These are phyloP conservation scores for Flaveria robusta DNA, from an alignment of 129 eudicot genomes.

Conservation along the genomic window DNA sequence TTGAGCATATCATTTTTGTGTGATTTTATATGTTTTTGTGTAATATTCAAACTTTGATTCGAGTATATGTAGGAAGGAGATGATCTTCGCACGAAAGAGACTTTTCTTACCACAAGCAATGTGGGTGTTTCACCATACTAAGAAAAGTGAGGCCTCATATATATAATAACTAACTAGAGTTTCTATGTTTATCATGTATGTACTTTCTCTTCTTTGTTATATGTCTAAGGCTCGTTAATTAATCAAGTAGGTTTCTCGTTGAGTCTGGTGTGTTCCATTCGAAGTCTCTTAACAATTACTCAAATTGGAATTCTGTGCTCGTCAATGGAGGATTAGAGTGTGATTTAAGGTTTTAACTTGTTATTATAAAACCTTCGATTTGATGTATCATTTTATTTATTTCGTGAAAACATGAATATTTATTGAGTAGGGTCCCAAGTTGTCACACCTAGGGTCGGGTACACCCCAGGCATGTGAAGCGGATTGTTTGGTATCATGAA, in stretches of 20 bases:
- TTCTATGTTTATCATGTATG: constrained; percentile 23
- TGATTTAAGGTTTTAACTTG: constrained; percentile 4
- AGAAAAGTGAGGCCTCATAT: constrained; percentile 34
- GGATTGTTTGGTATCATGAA: neutral
- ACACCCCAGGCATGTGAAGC: neutral
- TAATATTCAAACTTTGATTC: neutral
- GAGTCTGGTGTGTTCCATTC: neutral
- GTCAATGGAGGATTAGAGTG: constrained; percentile 5
- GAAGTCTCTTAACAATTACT: neutral
- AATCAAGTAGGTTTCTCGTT: neutral
- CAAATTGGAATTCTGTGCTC: neutral
- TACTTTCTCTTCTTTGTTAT: neutral
- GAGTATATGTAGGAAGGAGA: constrained; percentile 73
- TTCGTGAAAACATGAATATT: neutral
- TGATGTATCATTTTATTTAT: neutral
- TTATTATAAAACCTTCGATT: neutral
- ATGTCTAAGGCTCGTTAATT: neutral
- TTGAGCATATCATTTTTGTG: neutral
- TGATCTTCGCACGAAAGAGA: constrained; percentile 77
- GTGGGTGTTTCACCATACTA: constrained; percentile 83
- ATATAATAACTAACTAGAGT: constrained; percentile 38
- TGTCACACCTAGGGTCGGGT: no score
- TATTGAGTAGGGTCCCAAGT: neutral
- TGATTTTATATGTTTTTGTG: neutral
- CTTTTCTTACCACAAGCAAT: constrained; percentile 74